A percentile compares a stretch with the other conserved stretches of the same genome.
Conservation (phyloP, 2,329 filamentous ascomycete genomes). For the Colletotrichum gloeosporioides region DNA sequence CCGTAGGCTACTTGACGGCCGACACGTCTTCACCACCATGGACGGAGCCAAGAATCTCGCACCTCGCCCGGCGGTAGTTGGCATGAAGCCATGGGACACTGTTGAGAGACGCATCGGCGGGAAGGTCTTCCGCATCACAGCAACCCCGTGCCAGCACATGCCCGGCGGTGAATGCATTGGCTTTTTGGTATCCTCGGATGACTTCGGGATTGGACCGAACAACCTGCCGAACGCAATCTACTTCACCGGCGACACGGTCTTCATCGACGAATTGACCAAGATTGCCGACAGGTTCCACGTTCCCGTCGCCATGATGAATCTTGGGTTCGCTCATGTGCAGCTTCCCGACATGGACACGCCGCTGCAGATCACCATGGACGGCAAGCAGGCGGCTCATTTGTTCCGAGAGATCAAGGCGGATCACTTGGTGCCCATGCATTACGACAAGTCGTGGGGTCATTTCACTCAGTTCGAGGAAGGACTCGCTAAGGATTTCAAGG, state of each 20-base stretch:
- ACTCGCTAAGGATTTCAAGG: conserved; percentile 34
- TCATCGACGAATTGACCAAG: conserved; percentile 42
- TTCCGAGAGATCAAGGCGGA: conserved; percentile 45
- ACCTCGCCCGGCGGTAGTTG: conserved; percentile 45
- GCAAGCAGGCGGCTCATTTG: conserved; percentile 42
- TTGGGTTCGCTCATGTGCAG: conserved; percentile 38
- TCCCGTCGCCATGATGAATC: conserved; percentile 43
- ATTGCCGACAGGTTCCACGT: conserved; percentile 42
- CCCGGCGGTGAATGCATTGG: conserved; percentile 50
- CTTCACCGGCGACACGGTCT: conserved; percentile 55
- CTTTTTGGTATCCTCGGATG: conserved; percentile 42
- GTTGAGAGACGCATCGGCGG: conserved; percentile 27
- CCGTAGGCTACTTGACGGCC: conserved; percentile 49
- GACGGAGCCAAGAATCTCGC: conserved; percentile 49
- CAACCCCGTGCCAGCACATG: conserved; percentile 47
- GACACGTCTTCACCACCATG: conserved; percentile 48
- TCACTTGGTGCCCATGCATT: conserved; percentile 51
- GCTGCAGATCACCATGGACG: conserved; percentile 46
- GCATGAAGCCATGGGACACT: conserved; percentile 44
- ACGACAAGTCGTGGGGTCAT: conserved; percentile 47
- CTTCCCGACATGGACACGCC: conserved; percentile 32
- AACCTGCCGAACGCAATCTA: conserved; percentile 51
- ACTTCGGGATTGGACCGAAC: conserved; percentile 40
- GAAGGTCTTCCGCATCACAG: conserved; percentile 42
- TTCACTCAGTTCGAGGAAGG: conserved; percentile 40